A percentile compares a stretch with the other conserved stretches of the same genome.
Conservation (phyloP, 2,329 filamentous ascomycete species). For the Seiridium unicorne region DNA sequence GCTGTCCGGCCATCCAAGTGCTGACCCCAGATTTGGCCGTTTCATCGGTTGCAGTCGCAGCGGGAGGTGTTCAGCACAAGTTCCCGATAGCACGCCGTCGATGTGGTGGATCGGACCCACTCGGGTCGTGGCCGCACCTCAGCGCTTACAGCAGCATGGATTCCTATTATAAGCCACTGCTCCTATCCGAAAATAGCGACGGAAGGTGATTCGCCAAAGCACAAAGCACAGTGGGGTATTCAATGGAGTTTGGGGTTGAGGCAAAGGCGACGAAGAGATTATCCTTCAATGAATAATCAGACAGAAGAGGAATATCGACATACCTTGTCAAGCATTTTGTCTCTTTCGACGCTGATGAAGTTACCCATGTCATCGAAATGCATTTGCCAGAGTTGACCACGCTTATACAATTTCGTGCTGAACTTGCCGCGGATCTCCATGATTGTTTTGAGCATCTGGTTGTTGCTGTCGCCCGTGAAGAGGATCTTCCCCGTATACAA, state of each 20-base stretch:
- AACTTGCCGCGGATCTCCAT: conserved; percentile 96
- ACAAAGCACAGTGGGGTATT: neutral
- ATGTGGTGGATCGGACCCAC: conserved; percentile 11
- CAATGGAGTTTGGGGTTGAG: too few species aligned
- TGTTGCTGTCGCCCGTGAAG: conserved; percentile 93
- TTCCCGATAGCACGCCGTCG: conserved; percentile 9
- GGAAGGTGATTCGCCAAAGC: conserved; percentile 4
- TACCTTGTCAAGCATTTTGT: conserved; percentile 84
- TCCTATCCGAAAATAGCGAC: conserved; percentile 8
- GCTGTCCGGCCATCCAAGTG: conserved; percentile 12
- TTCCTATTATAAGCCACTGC: neutral
- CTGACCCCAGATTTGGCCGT: conserved; percentile 7
- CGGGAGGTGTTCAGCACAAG: neutral
- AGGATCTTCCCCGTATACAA: conserved; percentile 97
- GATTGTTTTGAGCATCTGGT: conserved; percentile 95
- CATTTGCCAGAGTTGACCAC: conserved; percentile 70
- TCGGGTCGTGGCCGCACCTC: conserved; percentile 31
- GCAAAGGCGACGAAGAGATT: too few species aligned
- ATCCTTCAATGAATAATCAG: conserved; percentile 8
- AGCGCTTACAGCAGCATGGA: conserved; percentile 17
- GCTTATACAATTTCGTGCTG: conserved; percentile 82
- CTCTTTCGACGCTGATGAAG: conserved; percentile 81
- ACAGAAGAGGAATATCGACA: conserved; percentile 23
- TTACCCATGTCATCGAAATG: conserved; percentile 86
- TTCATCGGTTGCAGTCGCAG: conserved; percentile 8